Evolutionary conservation across 441 rosid genomes (phyloP), one percentile per base, ranked within the genome.

Genomic region (Bruguiera hainesii): DNA sequence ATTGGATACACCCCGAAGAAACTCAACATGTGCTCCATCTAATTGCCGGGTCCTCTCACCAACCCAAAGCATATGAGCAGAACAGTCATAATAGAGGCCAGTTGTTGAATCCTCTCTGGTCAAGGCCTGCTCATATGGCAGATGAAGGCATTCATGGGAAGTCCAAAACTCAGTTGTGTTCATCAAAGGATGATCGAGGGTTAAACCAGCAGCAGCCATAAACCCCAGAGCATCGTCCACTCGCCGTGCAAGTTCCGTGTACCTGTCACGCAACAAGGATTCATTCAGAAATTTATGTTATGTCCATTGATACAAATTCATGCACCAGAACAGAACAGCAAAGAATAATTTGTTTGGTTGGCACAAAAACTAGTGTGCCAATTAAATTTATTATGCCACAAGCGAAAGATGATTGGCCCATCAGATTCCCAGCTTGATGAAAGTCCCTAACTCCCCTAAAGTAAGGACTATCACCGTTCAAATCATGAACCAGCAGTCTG

Each of bases 151-250:
- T 64, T 84, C 88, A 37, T 84, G 88, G 51, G 88, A 84, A 7
- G 88, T 84, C 84, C 84, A 84, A 64, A 82, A 84, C 59, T 82
- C 81, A 26, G 81, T 69, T 20, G 85, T 74, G 51, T 74, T 84
- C 88, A 84, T 76, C 58, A 70, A 46, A 30, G 88, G 88, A 39
- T 84, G 81, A 65, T 82, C 83, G n/a, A 84, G 61, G 23, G 85
- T 76, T 23, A 84, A 78, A 30, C 88, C 88, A 66, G 84, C 84
- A 20, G 85, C 88, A 66, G 82, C 79, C 88, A 84, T 84, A 66
- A 84, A 84, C 18, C 88, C 88, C 39, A 84, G 65, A 65, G 88
- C 82, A 35, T 84, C 85, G 71, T 82, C 88, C n/a, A 84, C 88
- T 56, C 85, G 67, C 62, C 76, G 75, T 21, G 85, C 88, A 63